phyloP scores from a whole-genome alignment of 2,329 filamentous ascomycete species.

The Alternaria ethzedia region DNA sequence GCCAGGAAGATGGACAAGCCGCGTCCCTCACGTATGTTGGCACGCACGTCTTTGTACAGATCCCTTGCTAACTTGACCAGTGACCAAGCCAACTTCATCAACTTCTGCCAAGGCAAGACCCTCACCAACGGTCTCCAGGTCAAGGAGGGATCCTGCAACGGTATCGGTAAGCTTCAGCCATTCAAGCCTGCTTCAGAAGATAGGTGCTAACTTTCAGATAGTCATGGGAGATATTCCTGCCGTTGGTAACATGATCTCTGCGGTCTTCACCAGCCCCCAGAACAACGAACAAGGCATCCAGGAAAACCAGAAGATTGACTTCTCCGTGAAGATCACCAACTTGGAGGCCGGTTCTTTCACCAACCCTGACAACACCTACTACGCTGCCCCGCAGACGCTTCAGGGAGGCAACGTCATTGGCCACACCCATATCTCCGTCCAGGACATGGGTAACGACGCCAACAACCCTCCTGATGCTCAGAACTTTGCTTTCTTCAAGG shows the following conservation, averaged over 20 bases:
- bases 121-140: conserved; percentile 63
- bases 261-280: conserved; percentile 58
- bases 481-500: conserved; percentile 65
- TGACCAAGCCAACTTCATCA: conserved; percentile 64
- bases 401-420: conserved; percentile 52
- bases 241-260: conserved; percentile 60
- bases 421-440: conserved; percentile 61
- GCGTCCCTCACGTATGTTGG: conserved; percentile 55
- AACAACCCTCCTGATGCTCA: conserved; percentile 50
- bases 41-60: not conserved
- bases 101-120: conserved; percentile 62
- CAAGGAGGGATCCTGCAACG: conserved; percentile 61
- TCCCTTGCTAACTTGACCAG: conserved; percentile 34
- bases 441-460: conserved; percentile 52
- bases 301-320: conserved; percentile 54
- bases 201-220: conserved; percentile 17
- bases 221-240: conserved; percentile 65
- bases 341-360: conserved; percentile 62
- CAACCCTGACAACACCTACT: conserved; percentile 62
- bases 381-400: conserved; percentile 61
- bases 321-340: conserved; percentile 57
- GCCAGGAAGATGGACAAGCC: conserved; percentile 49
- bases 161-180: conserved; percentile 51
- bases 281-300: conserved; percentile 46
- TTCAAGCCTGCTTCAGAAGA: not conserved